Percentiles rank a stretch among this genome's conserved stretches.
Evolutionary conservation across 345 rosid genomes (phyloP).

Genomic region (Linum tenue): DNA sequence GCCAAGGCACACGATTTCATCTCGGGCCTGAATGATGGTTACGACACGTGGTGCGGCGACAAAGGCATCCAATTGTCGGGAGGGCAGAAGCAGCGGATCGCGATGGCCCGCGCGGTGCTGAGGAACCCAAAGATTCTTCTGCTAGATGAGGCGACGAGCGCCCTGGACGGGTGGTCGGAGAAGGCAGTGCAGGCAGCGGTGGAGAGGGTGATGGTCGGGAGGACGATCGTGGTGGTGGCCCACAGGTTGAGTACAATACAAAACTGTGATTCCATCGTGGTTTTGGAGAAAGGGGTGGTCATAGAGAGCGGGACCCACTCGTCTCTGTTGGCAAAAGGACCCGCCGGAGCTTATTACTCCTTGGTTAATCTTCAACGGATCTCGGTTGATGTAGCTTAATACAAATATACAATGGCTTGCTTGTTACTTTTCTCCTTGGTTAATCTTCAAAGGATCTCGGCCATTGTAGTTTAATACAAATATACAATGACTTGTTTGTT

Average conservation of each 20-base stretch:
- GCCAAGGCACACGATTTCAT: slow-evolving; percentile 33
- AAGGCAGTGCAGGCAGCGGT: not conserved
- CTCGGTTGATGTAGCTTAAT: too few species aligned
- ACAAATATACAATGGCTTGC: too few species aligned
- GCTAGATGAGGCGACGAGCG: not conserved
- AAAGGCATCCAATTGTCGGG: not conserved
- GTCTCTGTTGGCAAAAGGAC: not conserved
- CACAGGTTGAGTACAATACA: not conserved
- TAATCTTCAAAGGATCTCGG: not conserved
- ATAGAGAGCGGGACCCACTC: not conserved
- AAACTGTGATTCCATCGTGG: not conserved
- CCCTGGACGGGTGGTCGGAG: not conserved
- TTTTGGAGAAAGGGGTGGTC: not conserved
- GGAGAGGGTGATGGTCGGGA: not conserved
- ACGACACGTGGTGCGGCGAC: slow-evolving; percentile 14
- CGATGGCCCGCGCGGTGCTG: not conserved
- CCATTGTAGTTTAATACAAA: too few species aligned
- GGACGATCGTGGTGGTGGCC: not conserved
- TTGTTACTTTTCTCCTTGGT: not conserved
- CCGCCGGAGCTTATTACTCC: not conserved
- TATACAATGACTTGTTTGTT: too few species aligned
- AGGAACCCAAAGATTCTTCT: not conserved
- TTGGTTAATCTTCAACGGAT: not conserved
- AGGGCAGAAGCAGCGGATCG: slow-evolving; percentile 1
- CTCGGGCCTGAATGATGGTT: slow-evolving; percentile 16